These are phyloP conservation scores for Mycena olivaceomarginata DNA, from an alignment of 768 basidiomycete species.

Conservation along the genomic window DNA sequence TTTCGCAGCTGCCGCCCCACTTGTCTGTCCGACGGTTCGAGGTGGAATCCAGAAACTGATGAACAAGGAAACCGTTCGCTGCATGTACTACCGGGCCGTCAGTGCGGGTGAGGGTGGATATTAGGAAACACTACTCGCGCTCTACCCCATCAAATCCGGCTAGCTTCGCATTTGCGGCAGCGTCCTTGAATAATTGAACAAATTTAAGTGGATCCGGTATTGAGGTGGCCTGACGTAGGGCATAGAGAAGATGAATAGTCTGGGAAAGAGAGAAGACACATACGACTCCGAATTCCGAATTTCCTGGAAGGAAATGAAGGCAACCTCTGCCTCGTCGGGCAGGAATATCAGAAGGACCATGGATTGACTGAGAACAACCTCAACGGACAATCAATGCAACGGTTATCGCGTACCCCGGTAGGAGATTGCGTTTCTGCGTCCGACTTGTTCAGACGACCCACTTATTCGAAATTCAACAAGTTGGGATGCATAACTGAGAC, in stretches of 20 bases:
- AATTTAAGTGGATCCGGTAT: conserved; percentile 64
- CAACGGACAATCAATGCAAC: conserved; percentile 55
- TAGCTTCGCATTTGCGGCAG: conserved; percentile 68
- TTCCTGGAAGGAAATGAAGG: conserved; percentile 59
- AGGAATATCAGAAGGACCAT: conserved; percentile 65
- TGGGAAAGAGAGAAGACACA: conserved; percentile 33
- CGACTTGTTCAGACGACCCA: conserved; percentile 21
- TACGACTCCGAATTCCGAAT: conserved; percentile 63
- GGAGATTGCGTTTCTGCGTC: not conserved
- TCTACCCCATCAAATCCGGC: conserved; percentile 78
- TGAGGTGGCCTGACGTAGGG: conserved; percentile 59
- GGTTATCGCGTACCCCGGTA: conserved; percentile 9
- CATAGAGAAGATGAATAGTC: conserved; percentile 39
- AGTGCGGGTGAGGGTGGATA: conserved; percentile 40
- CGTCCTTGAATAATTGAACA: conserved; percentile 62
- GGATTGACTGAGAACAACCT: conserved; percentile 58
- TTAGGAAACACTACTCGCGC: conserved; percentile 55
- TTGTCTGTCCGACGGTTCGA: conserved; percentile 72
- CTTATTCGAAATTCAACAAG: not conserved
- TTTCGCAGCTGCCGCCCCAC: conserved; percentile 77
- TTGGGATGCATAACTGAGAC: not conserved
- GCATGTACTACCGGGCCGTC: conserved; percentile 67
- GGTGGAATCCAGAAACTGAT: conserved; percentile 70
- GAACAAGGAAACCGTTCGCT: conserved; percentile 65
- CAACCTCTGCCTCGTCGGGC: conserved; percentile 62